Evolutionary conservation across 75 land plant genomes (phyloP), one percentile per base, ranked within the genome.

Genomic region (Sequoiadendron giganteum): DNA sequence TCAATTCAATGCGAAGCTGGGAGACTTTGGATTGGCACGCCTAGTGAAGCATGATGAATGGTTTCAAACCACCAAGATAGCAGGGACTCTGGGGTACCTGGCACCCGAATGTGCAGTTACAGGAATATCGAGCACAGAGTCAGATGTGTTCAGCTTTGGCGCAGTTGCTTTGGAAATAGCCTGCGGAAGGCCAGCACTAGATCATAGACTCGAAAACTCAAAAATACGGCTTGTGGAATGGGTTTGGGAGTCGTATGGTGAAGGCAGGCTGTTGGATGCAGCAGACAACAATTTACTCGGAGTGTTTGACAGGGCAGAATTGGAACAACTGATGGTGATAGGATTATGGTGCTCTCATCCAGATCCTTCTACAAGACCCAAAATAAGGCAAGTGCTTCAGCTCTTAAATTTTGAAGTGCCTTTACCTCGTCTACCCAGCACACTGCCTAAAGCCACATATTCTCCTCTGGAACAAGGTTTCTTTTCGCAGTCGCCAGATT

Each of bases 271-370:
- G 19, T 3, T 86, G n/a, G 38, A 86, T 45, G 89, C 88, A 1
- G 88, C 80, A 32, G 92, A 92, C 58, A 58, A 81, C 93, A 54
- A 89, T 36, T 19, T 61, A 21, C 4, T 21, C 10, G 94, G 91
- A 13, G 88, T 54, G 15, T 90, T 87, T 55, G 87, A 88, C 38
- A 28, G 42, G 58, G 58, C 11, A 82, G 94, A 96, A 85, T 90
- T 94, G 93, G 89, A 87, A 86, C 79, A 89, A 76, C 43, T 92
- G 90, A 86, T 96, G 5, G 87, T 87, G 80, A 90, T 96, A 19
- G 96, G 95, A 55, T 89, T 96, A 14, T 86, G 88, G 39, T 94
- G 97, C 80, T 91, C 86, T 52, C 94, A 96, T 85, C 95, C 95
- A 16, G 91, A 94, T 75, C 85, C 90, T 30, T 78, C 56, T 61